These are phyloP conservation scores for Populus alba DNA, from an alignment of 345 rosid genomes.

Conservation along the genomic window DNA sequence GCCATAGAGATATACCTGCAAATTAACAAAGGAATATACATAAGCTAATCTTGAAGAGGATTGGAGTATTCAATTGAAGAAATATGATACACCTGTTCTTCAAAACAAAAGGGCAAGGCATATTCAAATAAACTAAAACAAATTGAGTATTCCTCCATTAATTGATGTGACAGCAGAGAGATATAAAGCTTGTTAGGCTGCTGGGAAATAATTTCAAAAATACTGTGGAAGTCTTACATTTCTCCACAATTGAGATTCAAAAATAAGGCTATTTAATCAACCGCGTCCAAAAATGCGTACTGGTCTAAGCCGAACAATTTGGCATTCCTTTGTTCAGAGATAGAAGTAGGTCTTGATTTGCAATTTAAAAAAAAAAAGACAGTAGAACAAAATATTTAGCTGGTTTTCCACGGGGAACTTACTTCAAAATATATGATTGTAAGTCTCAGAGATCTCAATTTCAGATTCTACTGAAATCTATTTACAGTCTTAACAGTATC, in stretches of 20 bases:
- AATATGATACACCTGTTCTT: neutral
- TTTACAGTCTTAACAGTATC: neutral
- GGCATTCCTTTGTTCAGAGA: neutral
- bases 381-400: neutral
- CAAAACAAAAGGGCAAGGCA: neutral
- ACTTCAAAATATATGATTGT: neutral
- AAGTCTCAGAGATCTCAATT: neutral
- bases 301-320: neutral
- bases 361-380: neutral
- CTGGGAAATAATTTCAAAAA: too few species aligned
- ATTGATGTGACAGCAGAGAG: neutral
- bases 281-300: neutral
- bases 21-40: neutral
- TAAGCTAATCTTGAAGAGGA: neutral
- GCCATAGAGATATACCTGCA: slow-evolving; percentile 83
- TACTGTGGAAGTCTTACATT: neutral
- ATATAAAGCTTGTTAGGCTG: neutral
- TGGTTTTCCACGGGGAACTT: neutral
- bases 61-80: neutral
- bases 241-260: neutral
- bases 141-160: neutral
- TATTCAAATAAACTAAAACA: neutral
- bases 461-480: neutral
- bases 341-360: neutral
- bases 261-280: neutral